Evolutionary conservation across 2,329 filamentous ascomycete genomes (phyloP).

Genomic region (Didymella exigua): DNA sequence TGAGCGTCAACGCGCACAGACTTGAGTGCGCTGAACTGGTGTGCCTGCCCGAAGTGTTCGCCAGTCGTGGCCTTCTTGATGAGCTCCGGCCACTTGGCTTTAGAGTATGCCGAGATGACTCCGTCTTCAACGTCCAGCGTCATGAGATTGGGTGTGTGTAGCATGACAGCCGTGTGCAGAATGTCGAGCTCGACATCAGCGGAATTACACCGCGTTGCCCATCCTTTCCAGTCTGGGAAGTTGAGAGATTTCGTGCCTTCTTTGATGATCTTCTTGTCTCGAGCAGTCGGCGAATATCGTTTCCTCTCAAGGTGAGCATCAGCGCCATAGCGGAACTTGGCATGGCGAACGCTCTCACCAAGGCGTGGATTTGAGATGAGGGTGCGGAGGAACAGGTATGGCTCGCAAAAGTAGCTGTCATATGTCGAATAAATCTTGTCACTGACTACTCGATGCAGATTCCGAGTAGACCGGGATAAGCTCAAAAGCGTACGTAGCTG

Average conservation of each 20-base stretch:
- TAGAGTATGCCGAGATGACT: conserved; percentile 12
- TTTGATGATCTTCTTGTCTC: conserved; percentile 37
- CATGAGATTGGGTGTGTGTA: conserved; percentile 32
- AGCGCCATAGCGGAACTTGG: conserved; percentile 22
- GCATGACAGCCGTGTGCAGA: conserved; percentile 30
- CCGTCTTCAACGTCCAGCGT: conserved; percentile 24
- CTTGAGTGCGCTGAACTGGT: conserved; percentile 26
- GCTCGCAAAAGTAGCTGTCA: conserved; percentile 30
- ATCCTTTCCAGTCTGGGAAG: conserved; percentile 34
- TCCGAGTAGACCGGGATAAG: conserved; percentile 31
- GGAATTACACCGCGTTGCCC: conserved; percentile 32
- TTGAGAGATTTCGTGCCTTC: conserved; percentile 26
- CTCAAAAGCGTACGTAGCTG: conserved; percentile 26
- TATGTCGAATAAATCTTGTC: conserved; percentile 29
- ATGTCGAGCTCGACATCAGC: conserved; percentile 18
- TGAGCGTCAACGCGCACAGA: conserved; percentile 25
- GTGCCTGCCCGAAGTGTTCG: conserved; percentile 18
- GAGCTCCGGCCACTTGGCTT: conserved; percentile 29
- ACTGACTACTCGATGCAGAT: conserved; percentile 30
- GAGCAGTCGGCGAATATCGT: conserved; percentile 23
- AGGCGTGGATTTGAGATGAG: conserved; percentile 25
- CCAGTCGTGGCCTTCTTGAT: conserved; percentile 24
- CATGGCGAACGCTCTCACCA: conserved; percentile 23
- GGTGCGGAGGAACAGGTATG: conserved; percentile 39
- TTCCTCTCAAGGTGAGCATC: conserved; percentile 10